Evolutionary conservation across 495 filamentous ascomycete species (phyloP).

Genomic region (Lasiosphaeria miniovina): DNA sequence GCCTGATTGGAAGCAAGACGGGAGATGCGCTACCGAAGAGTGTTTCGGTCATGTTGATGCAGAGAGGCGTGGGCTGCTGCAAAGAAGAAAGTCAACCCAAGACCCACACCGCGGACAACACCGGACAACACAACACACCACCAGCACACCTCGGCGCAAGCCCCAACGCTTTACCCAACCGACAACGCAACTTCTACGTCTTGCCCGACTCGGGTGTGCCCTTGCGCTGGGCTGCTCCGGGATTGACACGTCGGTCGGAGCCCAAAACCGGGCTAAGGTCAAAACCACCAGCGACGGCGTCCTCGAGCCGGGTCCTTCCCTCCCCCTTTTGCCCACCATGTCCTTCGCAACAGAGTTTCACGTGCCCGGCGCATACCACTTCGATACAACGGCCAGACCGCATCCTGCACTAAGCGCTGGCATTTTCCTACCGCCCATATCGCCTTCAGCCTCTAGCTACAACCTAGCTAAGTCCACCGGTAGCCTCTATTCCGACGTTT

Average conservation of each 20-base stretch:
- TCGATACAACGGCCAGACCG: slow-evolving; percentile 38
- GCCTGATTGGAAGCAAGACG: neutral
- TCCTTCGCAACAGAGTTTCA: slow-evolving; percentile 41
- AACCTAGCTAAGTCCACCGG: slow-evolving; percentile 55
- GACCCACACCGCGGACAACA: neutral
- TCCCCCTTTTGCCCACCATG: slow-evolving; percentile 28
- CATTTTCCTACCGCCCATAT: slow-evolving; percentile 68
- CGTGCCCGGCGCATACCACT: slow-evolving; percentile 50
- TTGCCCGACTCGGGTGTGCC: too few relatives aligned
- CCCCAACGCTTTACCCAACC: too few relatives aligned
- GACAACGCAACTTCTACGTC: too few relatives aligned
- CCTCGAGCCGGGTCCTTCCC: neutral
- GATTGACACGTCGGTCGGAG: neutral
- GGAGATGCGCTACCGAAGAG: neutral
- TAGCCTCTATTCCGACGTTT: slow-evolving; percentile 45
- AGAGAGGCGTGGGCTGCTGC: neutral
- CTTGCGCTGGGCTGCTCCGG: too few relatives aligned
- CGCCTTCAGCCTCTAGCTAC: slow-evolving; percentile 60
- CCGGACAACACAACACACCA: too few relatives aligned
- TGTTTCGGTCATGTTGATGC: neutral
- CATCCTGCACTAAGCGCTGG: slow-evolving; percentile 47
- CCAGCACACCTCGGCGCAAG: too few relatives aligned
- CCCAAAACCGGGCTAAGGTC: neutral
- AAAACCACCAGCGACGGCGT: neutral
- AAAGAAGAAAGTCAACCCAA: neutral